A percentile compares a stretch with the other conserved stretches of the same genome.
These are phyloP conservation scores for Suzukiozyma palmioleophila DNA, from an alignment of 1,139 yeast species.

Conservation along the genomic window DNA sequence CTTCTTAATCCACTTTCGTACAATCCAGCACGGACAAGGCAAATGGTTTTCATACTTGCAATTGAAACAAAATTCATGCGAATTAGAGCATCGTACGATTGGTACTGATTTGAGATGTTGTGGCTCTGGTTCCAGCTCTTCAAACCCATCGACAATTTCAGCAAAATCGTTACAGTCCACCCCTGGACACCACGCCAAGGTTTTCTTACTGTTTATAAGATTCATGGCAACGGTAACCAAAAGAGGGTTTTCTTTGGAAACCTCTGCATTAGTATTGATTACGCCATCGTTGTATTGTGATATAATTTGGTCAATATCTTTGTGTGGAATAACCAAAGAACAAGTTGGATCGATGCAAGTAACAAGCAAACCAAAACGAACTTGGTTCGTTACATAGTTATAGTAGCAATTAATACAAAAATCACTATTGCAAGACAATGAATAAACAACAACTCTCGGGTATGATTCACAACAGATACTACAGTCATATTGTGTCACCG, in stretches of 20 bases:
- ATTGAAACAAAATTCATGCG: slow-evolving; percentile 73
- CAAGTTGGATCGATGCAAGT: slow-evolving; percentile 57
- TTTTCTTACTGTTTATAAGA: slow-evolving; percentile 47
- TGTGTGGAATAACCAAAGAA: slow-evolving; percentile 30
- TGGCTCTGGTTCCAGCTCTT: slow-evolving; percentile 28
- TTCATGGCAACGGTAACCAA: slow-evolving; percentile 34
- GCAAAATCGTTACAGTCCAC: slow-evolving; percentile 69
- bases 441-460: slow-evolving; percentile 37
- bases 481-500: slow-evolving; percentile 42
- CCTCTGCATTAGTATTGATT: slow-evolving; percentile 6
- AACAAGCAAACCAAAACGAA: slow-evolving; percentile 54
- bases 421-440: slow-evolving; percentile 63
- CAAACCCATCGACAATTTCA: slow-evolving; percentile 36
- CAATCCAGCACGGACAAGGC: slow-evolving; percentile 76
- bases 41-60: slow-evolving; percentile 78
- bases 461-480: slow-evolving; percentile 66
- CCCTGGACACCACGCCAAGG: slow-evolving; percentile 78
- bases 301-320: slow-evolving; percentile 19
- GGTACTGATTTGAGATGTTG: slow-evolving; percentile 39
- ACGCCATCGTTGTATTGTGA: slow-evolving; percentile 2
- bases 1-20: slow-evolving; percentile 70
- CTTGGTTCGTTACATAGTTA: slow-evolving; percentile 49
- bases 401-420: slow-evolving; percentile 68
- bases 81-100: slow-evolving; percentile 61
- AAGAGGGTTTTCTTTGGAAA: slow-evolving; percentile 12